Evolutionary conservation across 2,329 filamentous ascomycete species (phyloP).

Genomic region (Ophiocordyceps unilateralis): DNA sequence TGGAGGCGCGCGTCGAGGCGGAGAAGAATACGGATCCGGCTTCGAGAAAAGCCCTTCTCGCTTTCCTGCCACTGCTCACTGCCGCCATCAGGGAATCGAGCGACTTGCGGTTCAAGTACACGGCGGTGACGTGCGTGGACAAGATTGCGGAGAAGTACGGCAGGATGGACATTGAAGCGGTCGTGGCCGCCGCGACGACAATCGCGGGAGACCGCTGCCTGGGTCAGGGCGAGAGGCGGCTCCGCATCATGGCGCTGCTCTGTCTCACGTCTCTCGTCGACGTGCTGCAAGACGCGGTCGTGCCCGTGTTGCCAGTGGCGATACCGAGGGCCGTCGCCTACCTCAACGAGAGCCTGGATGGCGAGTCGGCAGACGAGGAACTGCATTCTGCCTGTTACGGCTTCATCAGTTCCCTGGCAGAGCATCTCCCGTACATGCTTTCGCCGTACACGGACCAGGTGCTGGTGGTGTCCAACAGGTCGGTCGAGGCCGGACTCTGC

Average conservation of each 20-base stretch:
- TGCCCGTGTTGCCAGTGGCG: slow-evolving; percentile 63
- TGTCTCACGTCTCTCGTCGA: slow-evolving; percentile 82
- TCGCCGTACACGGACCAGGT: slow-evolving; percentile 59
- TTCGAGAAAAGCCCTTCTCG: slow-evolving; percentile 54
- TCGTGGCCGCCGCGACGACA: slow-evolving; percentile 56
- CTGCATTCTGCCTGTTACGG: slow-evolving; percentile 72
- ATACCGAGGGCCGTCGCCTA: slow-evolving; percentile 57
- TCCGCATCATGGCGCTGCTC: slow-evolving; percentile 70
- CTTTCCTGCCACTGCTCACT: slow-evolving; percentile 65
- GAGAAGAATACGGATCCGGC: slow-evolving; percentile 51
- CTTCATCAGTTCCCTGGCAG: slow-evolving; percentile 61
- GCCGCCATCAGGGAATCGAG: slow-evolving; percentile 56
- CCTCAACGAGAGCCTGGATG: slow-evolving; percentile 43
- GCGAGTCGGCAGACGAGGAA: slow-evolving; percentile 35
- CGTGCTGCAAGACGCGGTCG: slow-evolving; percentile 69
- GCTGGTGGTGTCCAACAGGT: slow-evolving; percentile 54
- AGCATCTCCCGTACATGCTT: slow-evolving; percentile 80
- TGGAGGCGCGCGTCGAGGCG: slow-evolving; percentile 62
- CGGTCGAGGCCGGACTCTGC: slow-evolving; percentile 44
- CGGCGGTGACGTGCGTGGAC: slow-evolving; percentile 77
- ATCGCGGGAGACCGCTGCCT: slow-evolving; percentile 65
- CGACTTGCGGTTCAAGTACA: slow-evolving; percentile 63
- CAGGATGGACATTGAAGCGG: slow-evolving; percentile 68
- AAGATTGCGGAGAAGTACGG: slow-evolving; percentile 91
- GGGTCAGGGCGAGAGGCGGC: slow-evolving; percentile 51